Conservation (phyloP, 192 early-diverging fungal genomes). For the Entophlyctis luteolus region DNA sequence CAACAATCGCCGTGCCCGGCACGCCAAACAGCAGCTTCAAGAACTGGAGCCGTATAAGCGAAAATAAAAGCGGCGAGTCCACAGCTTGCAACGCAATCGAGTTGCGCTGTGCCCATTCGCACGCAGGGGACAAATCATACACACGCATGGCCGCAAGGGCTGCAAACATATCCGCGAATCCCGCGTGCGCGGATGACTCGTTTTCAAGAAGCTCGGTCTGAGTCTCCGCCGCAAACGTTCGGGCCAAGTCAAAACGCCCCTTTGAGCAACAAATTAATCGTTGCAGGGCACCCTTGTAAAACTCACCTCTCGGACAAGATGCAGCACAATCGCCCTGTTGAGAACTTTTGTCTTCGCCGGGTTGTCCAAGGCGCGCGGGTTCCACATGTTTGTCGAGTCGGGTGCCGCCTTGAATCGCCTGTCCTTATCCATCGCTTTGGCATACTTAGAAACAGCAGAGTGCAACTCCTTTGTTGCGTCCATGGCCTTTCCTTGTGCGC, state of each 20-base stretch:
- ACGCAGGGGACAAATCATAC: conserved; percentile 60
- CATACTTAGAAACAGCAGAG: conserved; percentile 15
- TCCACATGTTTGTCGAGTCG: conserved; percentile 44
- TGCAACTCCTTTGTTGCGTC: conserved; percentile 19
- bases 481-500: neutral
- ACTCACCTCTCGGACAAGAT: conserved; percentile 66
- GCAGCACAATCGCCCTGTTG: conserved; percentile 59
- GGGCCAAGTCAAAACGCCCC: conserved; percentile 79
- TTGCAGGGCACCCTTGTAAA: conserved; percentile 53
- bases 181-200: neutral
- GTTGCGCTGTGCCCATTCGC: conserved; percentile 71
- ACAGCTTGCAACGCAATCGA: conserved; percentile 50
- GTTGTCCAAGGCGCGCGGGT: conserved; percentile 71
- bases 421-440: conserved; percentile 37
- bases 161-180: conserved; percentile 80
- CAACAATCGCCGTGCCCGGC: neutral
- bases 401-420: neutral
- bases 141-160: conserved; percentile 62
- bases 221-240: conserved; percentile 53
- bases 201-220: neutral
- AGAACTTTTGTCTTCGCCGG: conserved; percentile 67
- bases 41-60: conserved; percentile 74
- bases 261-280: conserved; percentile 63
- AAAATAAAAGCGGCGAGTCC: conserved; percentile 77
- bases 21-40: conserved; percentile 63